phyloP scores from a whole-genome alignment of 805 yeast genomes.

The Saccharomyces kudriavzevii region DNA sequence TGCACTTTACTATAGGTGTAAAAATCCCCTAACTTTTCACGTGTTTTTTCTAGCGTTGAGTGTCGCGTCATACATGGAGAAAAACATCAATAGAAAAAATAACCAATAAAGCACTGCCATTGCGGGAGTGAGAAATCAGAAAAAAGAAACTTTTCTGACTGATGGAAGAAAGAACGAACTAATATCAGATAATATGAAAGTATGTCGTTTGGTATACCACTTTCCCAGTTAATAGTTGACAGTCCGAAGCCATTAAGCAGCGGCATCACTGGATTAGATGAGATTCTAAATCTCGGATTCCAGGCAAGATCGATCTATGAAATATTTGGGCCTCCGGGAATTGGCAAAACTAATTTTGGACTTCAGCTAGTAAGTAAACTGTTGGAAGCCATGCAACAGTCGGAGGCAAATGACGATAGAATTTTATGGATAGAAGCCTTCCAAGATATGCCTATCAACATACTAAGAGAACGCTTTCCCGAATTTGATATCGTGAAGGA shows the following conservation, averaged over 20 bases:
- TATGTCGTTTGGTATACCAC: slow-evolving; percentile 29
- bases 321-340: slow-evolving; percentile 30
- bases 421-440: slow-evolving; percentile 27
- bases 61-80: background rate
- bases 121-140: no score
- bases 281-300: slow-evolving; percentile 19
- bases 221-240: slow-evolving; percentile 26
- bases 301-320: slow-evolving; percentile 26
- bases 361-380: slow-evolving; percentile 12
- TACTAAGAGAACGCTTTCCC: background rate
- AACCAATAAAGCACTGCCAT: background rate
- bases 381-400: background rate
- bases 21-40: background rate
- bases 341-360: slow-evolving; percentile 25
- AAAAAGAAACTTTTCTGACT: background rate
- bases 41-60: background rate
- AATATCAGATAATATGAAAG: background rate
- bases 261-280: slow-evolving; percentile 20
- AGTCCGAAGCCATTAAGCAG: slow-evolving; percentile 18
- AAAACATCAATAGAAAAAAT: background rate
- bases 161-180: background rate
- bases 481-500: background rate
- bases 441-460: slow-evolving; percentile 7
- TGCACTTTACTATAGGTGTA: background rate
- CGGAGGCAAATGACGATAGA: slow-evolving; percentile 8